phyloP scores from a whole-genome alignment of 345 rosid genomes.

The Adansonia digitata region DNA sequence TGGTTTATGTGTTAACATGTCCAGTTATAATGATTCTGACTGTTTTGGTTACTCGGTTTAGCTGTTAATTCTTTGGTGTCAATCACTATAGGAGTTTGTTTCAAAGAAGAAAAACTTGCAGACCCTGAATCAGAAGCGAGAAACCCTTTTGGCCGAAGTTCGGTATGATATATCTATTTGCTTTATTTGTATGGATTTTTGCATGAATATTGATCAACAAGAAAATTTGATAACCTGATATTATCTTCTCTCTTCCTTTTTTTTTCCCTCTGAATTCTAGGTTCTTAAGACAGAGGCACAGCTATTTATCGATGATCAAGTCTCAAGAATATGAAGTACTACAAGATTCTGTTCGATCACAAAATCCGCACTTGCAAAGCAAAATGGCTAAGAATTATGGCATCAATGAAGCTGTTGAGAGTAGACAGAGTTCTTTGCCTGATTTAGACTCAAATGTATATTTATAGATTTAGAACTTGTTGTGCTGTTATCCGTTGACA shows the following conservation, averaged over 20 bases:
- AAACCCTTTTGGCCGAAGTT: slow-evolving; percentile 39
- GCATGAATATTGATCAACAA: not conserved
- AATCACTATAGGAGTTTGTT: slow-evolving; percentile 34
- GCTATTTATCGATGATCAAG: slow-evolving; percentile 11
- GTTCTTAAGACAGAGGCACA: slow-evolving; percentile 23
- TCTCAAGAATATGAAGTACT: slow-evolving; percentile 10
- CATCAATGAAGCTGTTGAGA: not conserved
- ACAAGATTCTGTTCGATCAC: slow-evolving; percentile 9
- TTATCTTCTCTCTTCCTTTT: too few species aligned
- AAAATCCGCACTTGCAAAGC: not conserved
- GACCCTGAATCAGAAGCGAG: slow-evolving; percentile 29
- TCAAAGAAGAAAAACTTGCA: slow-evolving; percentile 35
- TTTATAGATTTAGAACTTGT: not conserved
- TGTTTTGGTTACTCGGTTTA: not conserved
- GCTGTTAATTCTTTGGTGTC: slow-evolving; percentile 1
- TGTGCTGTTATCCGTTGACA: not conserved
- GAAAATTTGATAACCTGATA: not conserved
- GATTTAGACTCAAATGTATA: slow-evolving; percentile 9
- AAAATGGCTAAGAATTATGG: not conserved
- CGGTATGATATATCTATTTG: slow-evolving; percentile 22
- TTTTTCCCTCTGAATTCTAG: slow-evolving; percentile 13
- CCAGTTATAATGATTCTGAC: not conserved
- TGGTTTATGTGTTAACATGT: not conserved
- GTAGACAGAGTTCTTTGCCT: not conserved
- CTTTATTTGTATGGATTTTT: not conserved